Percentiles rank a stretch among this genome's conserved stretches.
Conservation (phyloP, 1,139 yeast genomes). For the Scheffersomyces lignicola region DNA sequence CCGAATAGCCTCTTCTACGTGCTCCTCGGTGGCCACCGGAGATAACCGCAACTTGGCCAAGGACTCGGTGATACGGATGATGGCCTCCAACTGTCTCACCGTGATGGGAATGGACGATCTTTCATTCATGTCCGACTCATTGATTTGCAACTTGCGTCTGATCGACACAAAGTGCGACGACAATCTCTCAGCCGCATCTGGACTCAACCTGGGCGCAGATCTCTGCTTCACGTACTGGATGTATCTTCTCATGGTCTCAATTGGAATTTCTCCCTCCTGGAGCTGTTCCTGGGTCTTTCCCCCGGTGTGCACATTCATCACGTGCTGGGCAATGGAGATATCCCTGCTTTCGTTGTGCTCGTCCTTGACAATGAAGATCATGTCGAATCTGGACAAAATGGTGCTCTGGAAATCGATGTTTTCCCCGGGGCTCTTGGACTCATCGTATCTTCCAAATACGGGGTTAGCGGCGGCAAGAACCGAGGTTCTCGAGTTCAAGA, state of each 20-base stretch:
- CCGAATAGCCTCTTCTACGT: conserved; percentile 94
- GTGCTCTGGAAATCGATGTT: conserved; percentile 98
- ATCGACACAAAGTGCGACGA: conserved; percentile 95
- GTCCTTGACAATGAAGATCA: conserved; percentile 96
- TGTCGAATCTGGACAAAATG: conserved; percentile 93
- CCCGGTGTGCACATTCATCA: conserved; percentile 91
- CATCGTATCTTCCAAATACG: conserved; percentile 93
- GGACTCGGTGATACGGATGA: conserved; percentile 92
- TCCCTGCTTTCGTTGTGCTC: conserved; percentile 88
- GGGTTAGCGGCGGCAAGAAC: conserved; percentile 99
- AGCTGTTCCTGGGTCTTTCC: conserved; percentile 49
- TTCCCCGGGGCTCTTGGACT: conserved; percentile 94
- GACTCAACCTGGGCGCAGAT: conserved; percentile 90
- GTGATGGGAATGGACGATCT: conserved; percentile 97
- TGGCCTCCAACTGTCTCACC: conserved; percentile 95
- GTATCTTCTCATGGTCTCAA: conserved; percentile 88
- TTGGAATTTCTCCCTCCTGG: conserved; percentile 84
- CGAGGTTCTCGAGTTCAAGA: conserved; percentile 90
- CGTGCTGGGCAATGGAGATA: conserved; percentile 89
- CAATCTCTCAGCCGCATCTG: conserved; percentile 86
- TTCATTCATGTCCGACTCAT: conserved; percentile 80
- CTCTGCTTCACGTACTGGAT: conserved; percentile 84
- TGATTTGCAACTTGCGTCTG: conserved; percentile 77
- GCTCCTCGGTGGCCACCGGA: conserved; percentile 83
- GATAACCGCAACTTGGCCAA: conserved; percentile 82